Base-by-base conservation (phyloP, 306 rosid genomes). In the Castanea crenata region DNA sequence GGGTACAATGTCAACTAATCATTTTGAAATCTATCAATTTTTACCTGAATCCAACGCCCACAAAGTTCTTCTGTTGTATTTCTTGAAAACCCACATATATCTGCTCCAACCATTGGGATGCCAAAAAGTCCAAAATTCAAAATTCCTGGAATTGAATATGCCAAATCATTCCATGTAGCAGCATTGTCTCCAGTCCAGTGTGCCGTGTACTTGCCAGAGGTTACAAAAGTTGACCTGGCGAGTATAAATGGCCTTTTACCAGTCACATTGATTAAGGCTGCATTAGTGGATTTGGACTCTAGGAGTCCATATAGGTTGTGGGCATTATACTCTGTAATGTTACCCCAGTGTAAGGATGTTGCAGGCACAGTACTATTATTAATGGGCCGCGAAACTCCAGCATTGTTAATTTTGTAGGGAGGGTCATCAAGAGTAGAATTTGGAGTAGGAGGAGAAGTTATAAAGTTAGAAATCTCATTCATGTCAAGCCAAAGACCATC, bases 171-270 rank as follows among this genome's bases (percentile, higher is more conserved):
- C 97, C 97, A 94, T 13, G 87, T 78, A 5, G 98, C 97, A 55
- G 87, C 89, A 85, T 91, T 94, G 55, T 94, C 97, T 86, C 97
- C 97, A 15, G 98, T 94, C 97, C 98, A 94, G 67, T 94, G 98
- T 2, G 97, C 98, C 55, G 92, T 32, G 82, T 91, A 92, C 89
- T 81, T 92, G 16, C 98, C 98, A 25, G 98, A 91, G 85, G 97
- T 84, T 7, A 92, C 87, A 86, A 89, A 94, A 79, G 97, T 94
- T 35, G 98, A 94, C 85, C 97, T 89, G 49, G 90, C 63, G 19
- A 94, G 89, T 71, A 94, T 38, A 80, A 94, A 94, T 25, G 98
- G 98, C 88, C 98, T 91, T 85, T 76, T 92, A 79, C 97, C 91
- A 78, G 87, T 92, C 49, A 81, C 79, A 72, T 80, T 44, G 41